phyloP scores from a whole-genome alignment of 2,329 filamentous ascomycete genomes.

The Pyrenophora teres region DNA sequence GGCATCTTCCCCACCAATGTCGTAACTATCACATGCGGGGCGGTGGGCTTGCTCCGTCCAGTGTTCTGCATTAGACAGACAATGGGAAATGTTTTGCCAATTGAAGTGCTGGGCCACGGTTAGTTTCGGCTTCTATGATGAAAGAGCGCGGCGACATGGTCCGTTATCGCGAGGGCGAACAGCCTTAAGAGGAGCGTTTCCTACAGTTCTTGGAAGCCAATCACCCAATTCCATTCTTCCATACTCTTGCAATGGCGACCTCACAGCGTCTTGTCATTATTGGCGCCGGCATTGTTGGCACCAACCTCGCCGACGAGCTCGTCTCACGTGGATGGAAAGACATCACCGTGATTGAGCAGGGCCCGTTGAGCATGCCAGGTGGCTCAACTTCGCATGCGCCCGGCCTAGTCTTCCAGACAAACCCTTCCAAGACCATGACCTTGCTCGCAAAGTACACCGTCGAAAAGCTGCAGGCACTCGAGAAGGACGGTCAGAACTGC shows the following conservation, averaged over 20 bases:
- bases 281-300: slow-evolving; percentile 67
- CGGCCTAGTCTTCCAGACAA: slow-evolving; percentile 68
- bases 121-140: slow-evolving; percentile 26
- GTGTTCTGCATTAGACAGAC: slow-evolving; percentile 18
- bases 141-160: slow-evolving; percentile 20
- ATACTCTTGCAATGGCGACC: slow-evolving; percentile 26
- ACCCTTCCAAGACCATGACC: slow-evolving; percentile 62
- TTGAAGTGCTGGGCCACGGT: slow-evolving; percentile 27
- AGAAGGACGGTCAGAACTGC: slow-evolving; percentile 52
- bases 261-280: slow-evolving; percentile 50
- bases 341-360: slow-evolving; percentile 69
- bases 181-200: slow-evolving; percentile 18
- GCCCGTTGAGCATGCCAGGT: slow-evolving; percentile 65
- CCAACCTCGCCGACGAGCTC: slow-evolving; percentile 68
- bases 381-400: slow-evolving; percentile 70
- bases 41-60: slow-evolving; percentile 11
- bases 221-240: slow-evolving; percentile 1
- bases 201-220: slow-evolving; percentile 1
- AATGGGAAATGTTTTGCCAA: slow-evolving; percentile 31
- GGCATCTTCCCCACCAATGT: slow-evolving; percentile 36
- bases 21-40: slow-evolving; percentile 33
- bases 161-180: slow-evolving; percentile 29
- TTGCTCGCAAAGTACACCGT: slow-evolving; percentile 65
- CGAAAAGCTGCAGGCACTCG: slow-evolving; percentile 61
- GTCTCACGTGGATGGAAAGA: slow-evolving; percentile 65